Evolutionary conservation across 1,284 basidiomycete species (phyloP), one percentile per base, ranked within the genome.

Genomic region (Athelia psychrophila): DNA sequence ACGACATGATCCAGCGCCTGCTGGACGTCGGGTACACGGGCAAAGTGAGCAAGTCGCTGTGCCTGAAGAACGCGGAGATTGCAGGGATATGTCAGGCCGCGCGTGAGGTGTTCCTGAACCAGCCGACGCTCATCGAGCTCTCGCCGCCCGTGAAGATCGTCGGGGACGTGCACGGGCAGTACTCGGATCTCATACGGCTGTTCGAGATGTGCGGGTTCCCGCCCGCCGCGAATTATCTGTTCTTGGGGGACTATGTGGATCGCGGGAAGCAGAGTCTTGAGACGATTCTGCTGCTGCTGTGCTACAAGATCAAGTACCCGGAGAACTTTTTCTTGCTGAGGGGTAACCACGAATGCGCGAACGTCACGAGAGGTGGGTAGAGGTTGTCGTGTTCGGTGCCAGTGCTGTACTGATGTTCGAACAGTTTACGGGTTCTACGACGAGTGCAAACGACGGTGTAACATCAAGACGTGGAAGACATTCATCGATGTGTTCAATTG

Each of bases 201-300:
- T 99, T 99, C 66, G 97, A 99, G 72, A 98, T 98, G 95, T 98
- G 97, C 64, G 97, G 97, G 13, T 99, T 98, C 72, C 97, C 97
- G 20, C 97, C 97, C 3, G 83, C 89, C 9, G 90, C 95, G 57
- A 99, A 99, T 70, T 99, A 99, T 70, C 89, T 99, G 55, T 99
- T 99, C 79, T 80, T 98, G 30, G 96, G 96, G 48, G 96, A 99
- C 75, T 99, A 99, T 64, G 97, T 99, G 60, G 97, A 99, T 73
- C 81, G 97, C 58, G 97, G 97, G 51, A 99, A 99, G 76, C 97
- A 99, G 75, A 95, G 91, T 63, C 81, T 99, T 52, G 97, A 99
- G 72, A 99, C 97, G 10, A 99, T 99, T 63, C 82, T 98, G 25
- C 82, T 99, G 46, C 79, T 99, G 32, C 78, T 99, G 33, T 98